A percentile compares a stretch with the other conserved stretches of the same genome.
Conservation (phyloP, 768 basidiomycete genomes). For the Suillus americanus region DNA sequence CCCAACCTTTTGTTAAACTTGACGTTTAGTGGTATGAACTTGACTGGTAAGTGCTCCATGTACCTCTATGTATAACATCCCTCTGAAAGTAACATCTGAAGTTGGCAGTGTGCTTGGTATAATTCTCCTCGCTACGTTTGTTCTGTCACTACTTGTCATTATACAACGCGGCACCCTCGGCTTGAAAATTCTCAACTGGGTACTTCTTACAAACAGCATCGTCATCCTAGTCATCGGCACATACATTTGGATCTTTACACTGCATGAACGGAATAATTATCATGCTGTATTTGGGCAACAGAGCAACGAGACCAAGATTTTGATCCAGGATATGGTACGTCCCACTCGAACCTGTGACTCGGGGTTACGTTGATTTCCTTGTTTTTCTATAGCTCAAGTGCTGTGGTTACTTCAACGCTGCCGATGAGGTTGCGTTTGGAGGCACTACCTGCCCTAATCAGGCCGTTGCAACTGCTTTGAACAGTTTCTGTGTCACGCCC, state of each 20-base stretch:
- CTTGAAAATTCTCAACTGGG: slow-evolving; percentile 76
- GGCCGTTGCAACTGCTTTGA: slow-evolving; percentile 31
- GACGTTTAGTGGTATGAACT: slow-evolving; percentile 55
- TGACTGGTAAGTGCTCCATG: slow-evolving; percentile 50
- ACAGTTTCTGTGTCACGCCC: slow-evolving; percentile 71
- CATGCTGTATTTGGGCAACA: slow-evolving; percentile 52
- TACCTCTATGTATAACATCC: not conserved
- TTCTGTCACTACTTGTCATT: slow-evolving; percentile 70
- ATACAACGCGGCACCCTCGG: slow-evolving; percentile 66
- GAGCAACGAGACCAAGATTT: slow-evolving; percentile 45
- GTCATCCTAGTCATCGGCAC: slow-evolving; percentile 65
- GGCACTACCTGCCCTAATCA: slow-evolving; percentile 58
- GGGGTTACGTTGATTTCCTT: not conserved
- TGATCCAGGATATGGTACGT: slow-evolving; percentile 73
- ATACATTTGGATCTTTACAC: slow-evolving; percentile 80
- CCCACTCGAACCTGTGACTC: not conserved
- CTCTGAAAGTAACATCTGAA: slow-evolving; percentile 27
- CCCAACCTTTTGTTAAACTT: slow-evolving; percentile 74
- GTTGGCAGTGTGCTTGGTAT: slow-evolving; percentile 74
- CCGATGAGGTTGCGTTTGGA: slow-evolving; percentile 57
- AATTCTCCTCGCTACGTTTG: slow-evolving; percentile 62
- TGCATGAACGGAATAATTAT: slow-evolving; percentile 70
- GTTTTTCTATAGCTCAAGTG: slow-evolving; percentile 58
- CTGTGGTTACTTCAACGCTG: slow-evolving; percentile 82
- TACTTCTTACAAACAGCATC: slow-evolving; percentile 63